A percentile compares a stretch with the other conserved stretches of the same genome.
phyloP scores from a whole-genome alignment of 2,329 filamentous ascomycete species.

The Colletotrichum australisinense region DNA sequence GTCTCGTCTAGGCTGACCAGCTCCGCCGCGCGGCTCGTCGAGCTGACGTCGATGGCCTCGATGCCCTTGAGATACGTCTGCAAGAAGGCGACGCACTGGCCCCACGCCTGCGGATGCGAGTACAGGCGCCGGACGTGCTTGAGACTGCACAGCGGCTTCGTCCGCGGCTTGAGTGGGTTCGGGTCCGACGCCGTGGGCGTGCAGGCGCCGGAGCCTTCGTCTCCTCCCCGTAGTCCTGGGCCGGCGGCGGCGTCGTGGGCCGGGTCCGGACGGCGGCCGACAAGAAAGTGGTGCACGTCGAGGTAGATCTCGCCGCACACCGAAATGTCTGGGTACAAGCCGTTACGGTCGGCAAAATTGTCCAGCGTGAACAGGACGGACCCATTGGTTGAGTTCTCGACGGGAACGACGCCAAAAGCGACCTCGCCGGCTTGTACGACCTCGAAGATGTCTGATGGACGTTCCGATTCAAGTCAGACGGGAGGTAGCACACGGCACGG shows the following conservation, averaged over 20 bases:
- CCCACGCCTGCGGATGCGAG: slow-evolving; percentile 95
- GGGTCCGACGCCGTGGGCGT: slow-evolving; percentile 63
- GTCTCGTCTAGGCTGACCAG: slow-evolving; percentile 71
- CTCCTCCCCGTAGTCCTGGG: neutral
- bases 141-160: slow-evolving; percentile 63
- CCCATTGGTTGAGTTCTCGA: slow-evolving; percentile 97
- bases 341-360: slow-evolving; percentile 81
- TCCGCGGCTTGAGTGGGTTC: slow-evolving; percentile 55
- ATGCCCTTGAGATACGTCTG: slow-evolving; percentile 74
- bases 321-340: slow-evolving; percentile 72
- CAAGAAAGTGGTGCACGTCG: slow-evolving; percentile 87
- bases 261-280: slow-evolving; percentile 61
- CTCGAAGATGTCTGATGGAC: slow-evolving; percentile 78
- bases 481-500: neutral
- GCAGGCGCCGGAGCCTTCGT: slow-evolving; percentile 54
- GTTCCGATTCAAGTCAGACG: slow-evolving; percentile 8
- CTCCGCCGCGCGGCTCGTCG: slow-evolving; percentile 87
- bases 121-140: slow-evolving; percentile 80
- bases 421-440: slow-evolving; percentile 76
- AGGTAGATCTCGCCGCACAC: slow-evolving; percentile 90
- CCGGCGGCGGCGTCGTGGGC: slow-evolving; percentile 45
- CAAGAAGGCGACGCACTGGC: slow-evolving; percentile 86
- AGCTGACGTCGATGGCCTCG: slow-evolving; percentile 86
- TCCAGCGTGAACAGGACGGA: slow-evolving; percentile 92
- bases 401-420: slow-evolving; percentile 85